Base-by-base conservation (phyloP, 163 green algal species). In the Prototheca wickerhamii region DNA sequence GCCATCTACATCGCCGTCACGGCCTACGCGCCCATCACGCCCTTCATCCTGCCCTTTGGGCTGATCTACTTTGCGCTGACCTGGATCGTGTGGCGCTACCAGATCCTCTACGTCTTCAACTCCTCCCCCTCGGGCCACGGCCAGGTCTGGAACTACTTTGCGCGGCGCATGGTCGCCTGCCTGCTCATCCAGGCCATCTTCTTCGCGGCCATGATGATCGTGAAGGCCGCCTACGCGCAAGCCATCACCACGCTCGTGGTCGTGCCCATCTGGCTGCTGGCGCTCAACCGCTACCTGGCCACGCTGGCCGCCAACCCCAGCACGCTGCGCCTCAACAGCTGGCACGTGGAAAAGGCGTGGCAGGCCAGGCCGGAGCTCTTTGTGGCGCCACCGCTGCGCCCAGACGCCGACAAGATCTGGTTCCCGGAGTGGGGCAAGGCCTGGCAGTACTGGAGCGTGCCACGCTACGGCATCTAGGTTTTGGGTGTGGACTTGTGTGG, bases 391-490 rank as follows among this genome's bases (percentile, higher is more conserved):
- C 55, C 55, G 18, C 55, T 61, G 5, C 30, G 55, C 12, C 7
- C 31, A 30, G 55, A 61, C 55, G 31, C 31, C 55, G 72, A 65
- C 23, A 33, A 42, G 20, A 63, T 65, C 8, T 79, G 72, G 72
- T 51, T 54, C 43, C 67, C 67, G 0, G 72, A 75, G 52, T 79
- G 68, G 67, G 67, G 72, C 51, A 79, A 79, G 62, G 72, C 66
- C 17, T 79, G 72, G 72, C 61, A 69, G 49, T 59, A 34, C 5
- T 67, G 60, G 60, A 30, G 32, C 46, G 23, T 67, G 60, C 46
- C 49, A 10, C 44, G 60, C 3, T 67, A 67, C 32, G 46, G 46
- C 20, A 6, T 65, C 5, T 65, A 54, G 46, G 15, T 15, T 10
- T 44, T 44, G 37, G 10, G 10, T 44, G 10, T 44, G n/a, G n/a